Conservation (phyloP, 495 filamentous ascomycete species). For the Aspergillus asperescens region DNA sequence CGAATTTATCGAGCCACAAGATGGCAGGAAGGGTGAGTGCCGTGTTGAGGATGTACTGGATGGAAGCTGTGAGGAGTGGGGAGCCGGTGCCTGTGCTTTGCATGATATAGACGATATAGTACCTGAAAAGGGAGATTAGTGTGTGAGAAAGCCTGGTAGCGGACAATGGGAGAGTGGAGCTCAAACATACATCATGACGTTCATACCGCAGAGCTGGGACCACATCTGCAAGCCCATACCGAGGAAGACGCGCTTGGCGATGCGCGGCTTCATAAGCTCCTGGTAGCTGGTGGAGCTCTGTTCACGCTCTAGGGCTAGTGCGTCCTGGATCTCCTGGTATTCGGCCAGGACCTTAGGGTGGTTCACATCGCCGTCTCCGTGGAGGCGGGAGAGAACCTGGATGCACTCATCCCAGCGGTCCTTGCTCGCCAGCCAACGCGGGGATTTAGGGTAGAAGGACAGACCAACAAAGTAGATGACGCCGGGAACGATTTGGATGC, state of each 20-base stretch:
- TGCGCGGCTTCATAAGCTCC: constrained; percentile 56
- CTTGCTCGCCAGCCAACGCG: constrained; percentile 69
- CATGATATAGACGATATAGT: constrained; percentile 73
- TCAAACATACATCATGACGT: constrained; percentile 60
- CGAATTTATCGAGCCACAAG: constrained; percentile 50
- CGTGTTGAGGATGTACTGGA: constrained; percentile 77
- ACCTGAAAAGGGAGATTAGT: too few species aligned
- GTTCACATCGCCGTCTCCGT: constrained; percentile 15
- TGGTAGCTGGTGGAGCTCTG: constrained; percentile 45
- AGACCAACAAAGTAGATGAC: constrained; percentile 60
- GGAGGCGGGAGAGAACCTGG: constrained; percentile 56
- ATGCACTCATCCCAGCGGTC: constrained; percentile 68
- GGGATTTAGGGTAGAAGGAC: constrained; percentile 67
- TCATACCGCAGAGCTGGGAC: constrained; percentile 71
- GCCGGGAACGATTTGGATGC: constrained; percentile 65
- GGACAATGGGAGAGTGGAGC: not conserved
- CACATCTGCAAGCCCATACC: constrained; percentile 74
- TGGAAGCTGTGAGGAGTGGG: constrained; percentile 62
- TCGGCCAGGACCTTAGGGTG: constrained; percentile 15
- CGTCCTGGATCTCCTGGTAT: constrained; percentile 18
- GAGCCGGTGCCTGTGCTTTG: constrained; percentile 55
- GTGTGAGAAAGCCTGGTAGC: not conserved
- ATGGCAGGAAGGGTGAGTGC: constrained; percentile 58
- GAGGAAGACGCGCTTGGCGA: constrained; percentile 62
- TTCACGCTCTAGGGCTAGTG: constrained; percentile 21